These are phyloP conservation scores for Mortierella sp. DNA, from an alignment of 371 early-diverging fungal genomes.

Conservation along the genomic window DNA sequence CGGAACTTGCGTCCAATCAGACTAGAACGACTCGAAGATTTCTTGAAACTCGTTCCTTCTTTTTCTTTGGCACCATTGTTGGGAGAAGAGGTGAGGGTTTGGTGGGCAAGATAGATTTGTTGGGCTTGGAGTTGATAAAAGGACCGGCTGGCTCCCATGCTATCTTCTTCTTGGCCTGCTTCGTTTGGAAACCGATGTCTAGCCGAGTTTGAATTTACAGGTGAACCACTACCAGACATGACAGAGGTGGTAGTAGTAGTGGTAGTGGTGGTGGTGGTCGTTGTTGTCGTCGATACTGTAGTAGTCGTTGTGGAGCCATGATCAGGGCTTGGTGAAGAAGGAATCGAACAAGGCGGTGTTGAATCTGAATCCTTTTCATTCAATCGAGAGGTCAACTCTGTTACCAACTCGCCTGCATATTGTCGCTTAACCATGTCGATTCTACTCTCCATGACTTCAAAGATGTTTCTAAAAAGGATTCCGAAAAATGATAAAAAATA, in stretches of 20 bases:
- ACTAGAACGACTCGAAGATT: conserved; percentile 39
- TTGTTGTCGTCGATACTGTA: not conserved
- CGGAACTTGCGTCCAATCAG: conserved; percentile 39
- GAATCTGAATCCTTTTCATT: conserved; percentile 30
- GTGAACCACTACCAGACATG: conserved; percentile 7
- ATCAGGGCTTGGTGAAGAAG: conserved; percentile 31
- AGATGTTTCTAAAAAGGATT: conserved; percentile 28
- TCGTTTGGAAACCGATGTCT: conserved; percentile 27
- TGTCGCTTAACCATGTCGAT: conserved; percentile 51
- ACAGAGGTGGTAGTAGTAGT: not conserved
- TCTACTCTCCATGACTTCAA: conserved; percentile 50
- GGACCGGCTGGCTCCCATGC: conserved; percentile 1
- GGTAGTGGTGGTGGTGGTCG: not conserved
- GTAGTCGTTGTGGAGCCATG: not conserved
- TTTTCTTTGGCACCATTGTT: conserved; percentile 1
- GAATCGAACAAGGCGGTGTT: conserved; percentile 16
- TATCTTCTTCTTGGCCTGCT: conserved; percentile 28
- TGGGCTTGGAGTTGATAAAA: conserved; percentile 47
- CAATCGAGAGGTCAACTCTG: conserved; percentile 16
- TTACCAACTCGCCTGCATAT: conserved; percentile 44
- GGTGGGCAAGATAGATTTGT: conserved; percentile 35
- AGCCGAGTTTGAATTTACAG: not conserved
- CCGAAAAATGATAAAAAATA: not conserved
- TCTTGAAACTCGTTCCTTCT: conserved; percentile 18
- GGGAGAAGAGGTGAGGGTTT: conserved; percentile 23